Evolutionary conservation across 208 protist genomes (phyloP).

Genomic region (Acanthamoeba castellanii): DNA sequence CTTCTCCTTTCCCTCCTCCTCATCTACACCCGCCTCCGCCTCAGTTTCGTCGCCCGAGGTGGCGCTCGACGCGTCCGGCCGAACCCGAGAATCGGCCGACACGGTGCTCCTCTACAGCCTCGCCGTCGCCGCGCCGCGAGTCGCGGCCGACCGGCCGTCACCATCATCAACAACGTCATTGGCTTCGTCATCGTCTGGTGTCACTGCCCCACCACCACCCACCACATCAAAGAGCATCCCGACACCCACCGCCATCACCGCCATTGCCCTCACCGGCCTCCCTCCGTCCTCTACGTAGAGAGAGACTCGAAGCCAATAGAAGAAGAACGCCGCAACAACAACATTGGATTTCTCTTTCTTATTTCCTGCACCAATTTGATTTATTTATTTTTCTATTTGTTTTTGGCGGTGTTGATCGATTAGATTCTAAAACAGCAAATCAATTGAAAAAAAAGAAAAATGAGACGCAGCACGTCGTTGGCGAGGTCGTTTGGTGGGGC

Average conservation of each 20-base stretch:
- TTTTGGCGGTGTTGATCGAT: too few relatives aligned
- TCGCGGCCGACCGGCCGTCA: not conserved
- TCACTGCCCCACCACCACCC: not conserved
- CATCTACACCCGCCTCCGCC: not conserved
- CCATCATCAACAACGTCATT: not conserved
- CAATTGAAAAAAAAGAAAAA: too few relatives aligned
- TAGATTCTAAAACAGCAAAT: too few relatives aligned
- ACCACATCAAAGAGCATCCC: not conserved
- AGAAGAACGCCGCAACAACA: too few relatives aligned
- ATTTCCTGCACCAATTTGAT: too few relatives aligned
- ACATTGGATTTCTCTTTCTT: too few relatives aligned
- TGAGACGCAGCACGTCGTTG: too few relatives aligned
- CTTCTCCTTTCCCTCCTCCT: not conserved
- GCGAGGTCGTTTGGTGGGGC: too few relatives aligned
- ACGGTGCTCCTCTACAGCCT: constrained; percentile 27
- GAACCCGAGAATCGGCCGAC: not conserved
- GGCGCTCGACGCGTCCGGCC: not conserved
- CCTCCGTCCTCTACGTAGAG: too few relatives aligned
- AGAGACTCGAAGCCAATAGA: too few relatives aligned
- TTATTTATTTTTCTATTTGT: too few relatives aligned
- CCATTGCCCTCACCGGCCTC: not conserved
- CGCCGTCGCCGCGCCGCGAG: not conserved
- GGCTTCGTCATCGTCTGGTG: not conserved
- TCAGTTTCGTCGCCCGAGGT: not conserved
- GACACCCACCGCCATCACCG: not conserved